Evolutionary conservation across 2,329 filamentous ascomycete genomes (phyloP), one percentile per base, ranked within the genome.

Genomic region (Plenodomus lindquistii): DNA sequence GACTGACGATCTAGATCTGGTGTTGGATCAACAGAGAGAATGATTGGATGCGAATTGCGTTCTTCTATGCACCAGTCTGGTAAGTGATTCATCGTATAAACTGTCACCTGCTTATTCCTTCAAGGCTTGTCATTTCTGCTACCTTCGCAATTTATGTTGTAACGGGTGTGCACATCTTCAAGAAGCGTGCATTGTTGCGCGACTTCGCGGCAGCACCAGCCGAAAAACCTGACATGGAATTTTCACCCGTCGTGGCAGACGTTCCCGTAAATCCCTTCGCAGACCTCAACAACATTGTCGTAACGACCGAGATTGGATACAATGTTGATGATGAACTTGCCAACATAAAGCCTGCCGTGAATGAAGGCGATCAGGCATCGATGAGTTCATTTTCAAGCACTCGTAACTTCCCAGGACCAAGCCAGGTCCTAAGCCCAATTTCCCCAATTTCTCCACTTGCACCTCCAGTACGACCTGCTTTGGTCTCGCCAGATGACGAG

Each of bases 1-100:
- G 15, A 21, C 45, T 59, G 18, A 55, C 36, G 4, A 21, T n/a
- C 36, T 46, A 81, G 78, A 72, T 94, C 18, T 95, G 89, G 90
- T 95, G 90, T 67, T 94, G 89, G 89, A 79, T 94, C 16, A 75
- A 79, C 2, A 65, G 75, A 2, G 72, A 82, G 4, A 91, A 86
- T 81, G 86, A 89, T 46, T 80, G 85, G 48, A 83, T 89, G 70
- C 85, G 89, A 34, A 85, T 94, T 48, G 82, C 83, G 2, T 81
- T 84, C 21, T 93, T 92, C 66, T 95, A 94, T 62, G 85, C 77
- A 0, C 86, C 86, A 5, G 79, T 88, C 47, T 89, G 86, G 86
- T 87, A 56, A 52, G 57, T 44, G 18, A 9, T 11, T 20, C 16
- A n/a, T 17, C 22, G 20, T 10, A n/a, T 16, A n/a, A 7, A 13